Evolutionary conservation across 139 green algal genomes (phyloP).

Genomic region (Tetratostichococcus sp.): DNA sequence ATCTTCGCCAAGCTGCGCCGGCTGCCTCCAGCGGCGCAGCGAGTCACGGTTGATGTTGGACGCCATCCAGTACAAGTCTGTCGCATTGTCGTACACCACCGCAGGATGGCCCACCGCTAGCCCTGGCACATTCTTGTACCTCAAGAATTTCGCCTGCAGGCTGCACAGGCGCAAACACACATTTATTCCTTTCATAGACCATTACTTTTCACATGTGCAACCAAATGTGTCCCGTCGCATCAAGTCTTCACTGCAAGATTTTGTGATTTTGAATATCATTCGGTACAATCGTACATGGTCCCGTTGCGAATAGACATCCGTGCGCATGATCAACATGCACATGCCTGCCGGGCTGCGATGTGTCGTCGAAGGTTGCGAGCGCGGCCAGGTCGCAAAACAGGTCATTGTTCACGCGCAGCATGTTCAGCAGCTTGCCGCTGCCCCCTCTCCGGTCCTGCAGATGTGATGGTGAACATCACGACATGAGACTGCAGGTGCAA

Average conservation of each 20-base stretch:
- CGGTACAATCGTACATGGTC: too few species aligned
- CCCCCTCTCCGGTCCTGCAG: neutral
- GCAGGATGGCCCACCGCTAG: slow-evolving; percentile 23
- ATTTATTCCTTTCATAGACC: too few species aligned
- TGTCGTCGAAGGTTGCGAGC: slow-evolving; percentile 21
- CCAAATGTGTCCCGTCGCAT: too few species aligned
- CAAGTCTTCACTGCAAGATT: too few species aligned
- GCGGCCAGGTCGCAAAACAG: slow-evolving; percentile 29
- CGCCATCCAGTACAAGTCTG: slow-evolving; percentile 31
- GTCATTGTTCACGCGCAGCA: slow-evolving; percentile 39
- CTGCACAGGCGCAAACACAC: too few species aligned
- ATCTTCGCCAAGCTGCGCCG: neutral
- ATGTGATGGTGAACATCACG: neutral
- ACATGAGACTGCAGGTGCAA: too few species aligned
- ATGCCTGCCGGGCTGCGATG: neutral
- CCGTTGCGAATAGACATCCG: too few species aligned
- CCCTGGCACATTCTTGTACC: slow-evolving; percentile 23
- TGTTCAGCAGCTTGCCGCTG: slow-evolving; percentile 23
- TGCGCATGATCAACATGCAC: neutral
- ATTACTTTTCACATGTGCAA: too few species aligned
- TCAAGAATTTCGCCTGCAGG: slow-evolving; percentile 16
- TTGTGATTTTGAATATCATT: too few species aligned
- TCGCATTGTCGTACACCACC: slow-evolving; percentile 23
- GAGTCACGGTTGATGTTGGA: slow-evolving; percentile 25
- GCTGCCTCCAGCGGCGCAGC: slow-evolving; percentile 19